phyloP scores from a whole-genome alignment of 371 early-diverging fungal genomes.

The Apophysomyces variabilis region DNA sequence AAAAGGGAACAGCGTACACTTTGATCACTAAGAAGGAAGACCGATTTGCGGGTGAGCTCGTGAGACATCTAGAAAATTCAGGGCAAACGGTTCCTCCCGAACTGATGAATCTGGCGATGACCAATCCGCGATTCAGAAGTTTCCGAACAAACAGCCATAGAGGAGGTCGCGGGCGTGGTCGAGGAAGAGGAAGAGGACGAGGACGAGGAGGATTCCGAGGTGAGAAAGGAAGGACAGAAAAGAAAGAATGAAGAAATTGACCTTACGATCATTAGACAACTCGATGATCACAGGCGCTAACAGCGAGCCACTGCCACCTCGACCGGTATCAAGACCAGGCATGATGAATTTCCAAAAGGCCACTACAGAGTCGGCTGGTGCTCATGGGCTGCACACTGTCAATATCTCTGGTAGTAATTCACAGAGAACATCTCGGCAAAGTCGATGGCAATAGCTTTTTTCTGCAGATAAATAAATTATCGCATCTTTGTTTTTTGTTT shows the following conservation, averaged over 20 bases:
- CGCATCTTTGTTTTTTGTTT: neutral
- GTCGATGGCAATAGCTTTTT: slow-evolving; percentile 2
- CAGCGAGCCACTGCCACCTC: slow-evolving; percentile 22
- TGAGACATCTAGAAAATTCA: slow-evolving; percentile 74
- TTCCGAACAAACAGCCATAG: slow-evolving; percentile 37
- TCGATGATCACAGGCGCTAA: slow-evolving; percentile 26
- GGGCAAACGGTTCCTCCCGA: slow-evolving; percentile 65
- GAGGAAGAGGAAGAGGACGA: slow-evolving; percentile 49
- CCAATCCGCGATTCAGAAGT: slow-evolving; percentile 70
- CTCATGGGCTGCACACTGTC: slow-evolving; percentile 31
- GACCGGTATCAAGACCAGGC: slow-evolving; percentile 16
- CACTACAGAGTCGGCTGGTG: slow-evolving; percentile 30
- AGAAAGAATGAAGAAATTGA: neutral
- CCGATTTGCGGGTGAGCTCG: slow-evolving; percentile 79
- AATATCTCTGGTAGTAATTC: neutral
- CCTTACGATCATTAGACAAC: neutral
- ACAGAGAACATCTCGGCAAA: neutral
- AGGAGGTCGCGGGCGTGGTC: slow-evolving; percentile 46
- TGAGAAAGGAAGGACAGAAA: slow-evolving; percentile 4
- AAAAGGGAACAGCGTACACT: slow-evolving; percentile 75
- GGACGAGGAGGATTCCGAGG: slow-evolving; percentile 43
- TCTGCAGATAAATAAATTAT: neutral
- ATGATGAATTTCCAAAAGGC: slow-evolving; percentile 40
- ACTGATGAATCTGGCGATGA: slow-evolving; percentile 75
- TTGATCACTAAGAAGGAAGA: slow-evolving; percentile 77